phyloP scores from a whole-genome alignment of 2,329 filamentous ascomycete genomes.

The Trichoderma atroviride region DNA sequence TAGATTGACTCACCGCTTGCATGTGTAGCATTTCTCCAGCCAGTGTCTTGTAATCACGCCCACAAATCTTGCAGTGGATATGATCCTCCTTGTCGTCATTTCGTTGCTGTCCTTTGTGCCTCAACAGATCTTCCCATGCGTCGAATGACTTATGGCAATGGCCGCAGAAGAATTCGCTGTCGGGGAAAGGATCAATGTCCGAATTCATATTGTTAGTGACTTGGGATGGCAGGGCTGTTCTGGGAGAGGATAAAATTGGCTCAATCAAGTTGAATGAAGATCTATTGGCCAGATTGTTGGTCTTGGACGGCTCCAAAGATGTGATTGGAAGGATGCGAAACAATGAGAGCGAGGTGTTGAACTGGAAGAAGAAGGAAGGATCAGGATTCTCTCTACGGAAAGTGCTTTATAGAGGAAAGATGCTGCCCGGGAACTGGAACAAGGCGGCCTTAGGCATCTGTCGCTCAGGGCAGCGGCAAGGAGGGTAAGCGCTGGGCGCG shows the following conservation, averaged over 20 bases:
- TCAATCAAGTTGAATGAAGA: not conserved
- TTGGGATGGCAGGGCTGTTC: not conserved
- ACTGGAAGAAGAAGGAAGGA: not conserved
- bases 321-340: not conserved
- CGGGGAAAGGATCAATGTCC: slow-evolving; percentile 3
- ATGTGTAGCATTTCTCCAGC: slow-evolving; percentile 41
- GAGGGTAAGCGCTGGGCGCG: not conserved
- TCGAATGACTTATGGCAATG: slow-evolving; percentile 37
- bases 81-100: slow-evolving; percentile 32
- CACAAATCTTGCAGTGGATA: slow-evolving; percentile 45
- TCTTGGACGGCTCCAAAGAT: not conserved
- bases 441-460: not conserved
- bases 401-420: not conserved
- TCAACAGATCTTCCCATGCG: slow-evolving; percentile 32
- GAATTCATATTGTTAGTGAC: not conserved
- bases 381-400: not conserved
- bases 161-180: slow-evolving; percentile 34
- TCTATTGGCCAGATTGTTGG: not conserved
- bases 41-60: slow-evolving; percentile 41
- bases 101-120: slow-evolving; percentile 39
- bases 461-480: too few relatives aligned
- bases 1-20: slow-evolving; percentile 37
- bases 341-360: not conserved
- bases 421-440: not conserved
- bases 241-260: not conserved